Percentiles rank a stretch among this genome's conserved stretches.
phyloP scores from a whole-genome alignment of 2,329 filamentous ascomycete species.

The Diaporthe batatas region DNA sequence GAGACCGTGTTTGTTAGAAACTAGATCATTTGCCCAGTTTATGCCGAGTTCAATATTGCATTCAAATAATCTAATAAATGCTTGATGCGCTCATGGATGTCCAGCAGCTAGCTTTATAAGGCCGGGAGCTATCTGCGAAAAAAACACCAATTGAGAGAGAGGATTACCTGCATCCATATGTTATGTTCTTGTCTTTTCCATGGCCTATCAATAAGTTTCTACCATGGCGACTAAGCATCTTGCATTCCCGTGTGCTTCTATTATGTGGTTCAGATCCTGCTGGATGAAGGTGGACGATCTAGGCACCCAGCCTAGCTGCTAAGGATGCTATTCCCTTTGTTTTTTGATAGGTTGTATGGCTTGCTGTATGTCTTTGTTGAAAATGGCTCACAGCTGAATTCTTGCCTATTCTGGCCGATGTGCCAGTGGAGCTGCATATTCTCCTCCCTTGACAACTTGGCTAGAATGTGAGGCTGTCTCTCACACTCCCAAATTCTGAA shows the following conservation, averaged over 20 bases:
- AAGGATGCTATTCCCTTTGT: too few species aligned
- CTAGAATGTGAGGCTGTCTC: not conserved
- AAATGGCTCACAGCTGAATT: not conserved
- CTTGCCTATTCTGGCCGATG: not conserved
- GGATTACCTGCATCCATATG: too few species aligned
- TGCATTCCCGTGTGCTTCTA: constrained; percentile 44
- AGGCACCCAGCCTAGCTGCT: not conserved
- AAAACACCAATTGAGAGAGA: not conserved
- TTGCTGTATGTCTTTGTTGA: not conserved
- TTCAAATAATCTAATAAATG: not conserved
- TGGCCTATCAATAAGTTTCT: too few species aligned
- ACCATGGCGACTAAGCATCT: too few species aligned
- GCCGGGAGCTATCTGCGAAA: not conserved
- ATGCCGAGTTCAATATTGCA: not conserved
- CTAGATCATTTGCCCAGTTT: not conserved
- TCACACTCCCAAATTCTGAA: not conserved
- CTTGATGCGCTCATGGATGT: not conserved
- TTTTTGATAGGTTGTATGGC: constrained; percentile 61
- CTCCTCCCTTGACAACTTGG: not conserved
- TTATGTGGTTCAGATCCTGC: too few species aligned
- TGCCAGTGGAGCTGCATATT: not conserved
- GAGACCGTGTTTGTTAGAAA: not conserved
- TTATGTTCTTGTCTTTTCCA: too few species aligned
- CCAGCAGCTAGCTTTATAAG: not conserved
- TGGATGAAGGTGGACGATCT: too few species aligned